phyloP scores from a whole-genome alignment of 192 early-diverging fungal genomes.

The Podila clonocystis region DNA sequence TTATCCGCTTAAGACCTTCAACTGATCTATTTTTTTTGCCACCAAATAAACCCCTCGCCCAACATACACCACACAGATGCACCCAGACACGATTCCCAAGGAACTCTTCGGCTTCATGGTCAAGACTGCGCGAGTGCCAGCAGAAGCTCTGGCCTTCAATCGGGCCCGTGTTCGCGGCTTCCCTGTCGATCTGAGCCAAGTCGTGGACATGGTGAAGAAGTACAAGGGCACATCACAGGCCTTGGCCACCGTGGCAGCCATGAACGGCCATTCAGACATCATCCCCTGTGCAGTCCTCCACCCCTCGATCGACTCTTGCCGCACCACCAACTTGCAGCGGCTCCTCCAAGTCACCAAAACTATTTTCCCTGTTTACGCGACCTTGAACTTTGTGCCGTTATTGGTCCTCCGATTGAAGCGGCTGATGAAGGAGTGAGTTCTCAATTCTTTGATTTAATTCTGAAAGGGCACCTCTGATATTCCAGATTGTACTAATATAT shows the following conservation, averaged over 20 bases:
- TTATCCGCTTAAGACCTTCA: no score
- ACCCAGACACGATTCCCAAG: conserved; percentile 64
- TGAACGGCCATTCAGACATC: conserved; percentile 44
- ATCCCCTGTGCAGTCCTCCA: conserved; percentile 66
- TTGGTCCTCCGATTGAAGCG: conserved; percentile 67
- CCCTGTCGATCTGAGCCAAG: conserved; percentile 45
- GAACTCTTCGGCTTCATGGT: conserved; percentile 70
- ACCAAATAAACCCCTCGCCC: background rate
- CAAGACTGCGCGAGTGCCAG: conserved; percentile 68
- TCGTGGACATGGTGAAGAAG: conserved; percentile 36
- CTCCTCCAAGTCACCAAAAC: conserved; percentile 60
- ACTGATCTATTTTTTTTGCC: no score
- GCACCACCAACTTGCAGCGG: conserved; percentile 49
- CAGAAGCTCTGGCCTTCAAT: conserved; percentile 65
- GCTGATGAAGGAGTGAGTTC: conserved; percentile 67
- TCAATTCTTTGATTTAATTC: background rate
- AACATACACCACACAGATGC: conserved; percentile 52
- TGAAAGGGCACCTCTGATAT: background rate
- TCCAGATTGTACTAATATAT: background rate
- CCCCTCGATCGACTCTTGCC: conserved; percentile 66
- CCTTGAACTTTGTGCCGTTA: conserved; percentile 80
- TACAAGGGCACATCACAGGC: conserved; percentile 54
- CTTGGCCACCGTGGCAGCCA: conserved; percentile 38
- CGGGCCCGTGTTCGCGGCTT: conserved; percentile 54
- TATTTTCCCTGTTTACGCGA: conserved; percentile 70